Conservation (phyloP, 108 stramenopile genomes). For the Stephanodiscus minutulus region DNA sequence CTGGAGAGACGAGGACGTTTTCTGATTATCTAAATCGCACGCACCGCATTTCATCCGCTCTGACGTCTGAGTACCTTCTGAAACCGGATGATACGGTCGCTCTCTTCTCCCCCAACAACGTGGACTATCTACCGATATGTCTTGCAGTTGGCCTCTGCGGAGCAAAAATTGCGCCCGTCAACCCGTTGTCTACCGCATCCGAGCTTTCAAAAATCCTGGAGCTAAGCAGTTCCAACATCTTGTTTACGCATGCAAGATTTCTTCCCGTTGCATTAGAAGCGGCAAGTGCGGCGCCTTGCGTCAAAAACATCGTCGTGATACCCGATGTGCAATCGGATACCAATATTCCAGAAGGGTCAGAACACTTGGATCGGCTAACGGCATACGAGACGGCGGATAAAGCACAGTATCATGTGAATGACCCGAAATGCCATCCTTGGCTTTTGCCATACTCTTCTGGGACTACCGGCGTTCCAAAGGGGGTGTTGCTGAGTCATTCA, state of each 20-base stretch:
- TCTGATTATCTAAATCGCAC: slow-evolving; percentile 60
- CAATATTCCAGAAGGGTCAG: slow-evolving; percentile 59
- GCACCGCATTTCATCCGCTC: slow-evolving; percentile 53
- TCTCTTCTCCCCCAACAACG: slow-evolving; percentile 87
- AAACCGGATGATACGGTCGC: slow-evolving; percentile 65
- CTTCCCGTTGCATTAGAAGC: slow-evolving; percentile 77
- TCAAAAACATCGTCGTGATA: slow-evolving; percentile 74
- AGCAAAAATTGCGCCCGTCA: slow-evolving; percentile 82
- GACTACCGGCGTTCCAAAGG: slow-evolving; percentile 95
- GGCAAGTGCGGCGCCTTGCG: slow-evolving; percentile 37
- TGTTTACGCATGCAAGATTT: slow-evolving; percentile 69
- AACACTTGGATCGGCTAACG: slow-evolving; percentile 55
- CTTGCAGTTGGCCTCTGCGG: slow-evolving; percentile 77
- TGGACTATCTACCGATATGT: slow-evolving; percentile 80
- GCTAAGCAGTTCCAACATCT: slow-evolving; percentile 59
- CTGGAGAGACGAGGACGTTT: slow-evolving; percentile 74
- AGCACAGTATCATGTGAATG: slow-evolving; percentile 49
- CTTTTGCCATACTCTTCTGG: slow-evolving; percentile 91
- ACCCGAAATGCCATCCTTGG: slow-evolving; percentile 61
- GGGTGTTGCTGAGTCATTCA: slow-evolving; percentile 85
- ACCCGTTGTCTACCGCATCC: slow-evolving; percentile 73
- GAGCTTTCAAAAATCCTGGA: slow-evolving; percentile 73
- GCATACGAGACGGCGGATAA: slow-evolving; percentile 35
- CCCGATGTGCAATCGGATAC: slow-evolving; percentile 58
- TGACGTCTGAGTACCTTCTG: slow-evolving; percentile 56